Percentiles rank a stretch among this genome's conserved stretches.
Conservation (phyloP, 768 basidiomycete genomes). For the Exidia glandulosa region DNA sequence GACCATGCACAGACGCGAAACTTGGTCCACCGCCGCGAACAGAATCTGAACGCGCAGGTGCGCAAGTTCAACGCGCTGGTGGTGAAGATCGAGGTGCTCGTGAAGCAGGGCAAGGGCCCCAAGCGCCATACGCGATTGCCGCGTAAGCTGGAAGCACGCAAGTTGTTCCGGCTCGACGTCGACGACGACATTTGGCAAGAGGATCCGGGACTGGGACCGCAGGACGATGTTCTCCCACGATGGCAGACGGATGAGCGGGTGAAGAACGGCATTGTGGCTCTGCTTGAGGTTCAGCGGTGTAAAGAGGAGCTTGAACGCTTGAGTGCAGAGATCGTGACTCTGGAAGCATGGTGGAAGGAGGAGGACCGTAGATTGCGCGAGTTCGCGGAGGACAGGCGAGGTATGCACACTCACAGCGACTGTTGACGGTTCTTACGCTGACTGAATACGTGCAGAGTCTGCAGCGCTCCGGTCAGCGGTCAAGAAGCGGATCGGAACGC, state of each 20-base stretch:
- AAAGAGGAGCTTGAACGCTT: not conserved
- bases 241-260: not conserved
- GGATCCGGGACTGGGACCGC: not conserved
- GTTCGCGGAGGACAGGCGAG: not conserved
- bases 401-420: not conserved
- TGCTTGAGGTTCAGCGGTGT: not conserved
- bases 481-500: too few species aligned
- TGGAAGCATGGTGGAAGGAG: not conserved
- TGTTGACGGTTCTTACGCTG: not conserved
- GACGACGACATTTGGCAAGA: conserved; percentile 2
- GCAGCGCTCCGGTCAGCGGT: not conserved
- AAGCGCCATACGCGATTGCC: not conserved
- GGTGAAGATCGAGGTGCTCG: not conserved
- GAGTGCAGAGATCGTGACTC: not conserved
- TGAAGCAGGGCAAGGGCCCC: not conserved
- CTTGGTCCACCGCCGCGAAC: not conserved
- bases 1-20: not conserved
- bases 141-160: not conserved
- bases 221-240: not conserved
- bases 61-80: not conserved
- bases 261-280: not conserved
- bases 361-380: not conserved
- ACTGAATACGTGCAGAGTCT: not conserved
- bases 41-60: not conserved
- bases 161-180: not conserved